These are phyloP conservation scores for Phialophora verrucosa DNA, from an alignment of 2,329 filamentous ascomycete genomes.

Conservation along the genomic window DNA sequence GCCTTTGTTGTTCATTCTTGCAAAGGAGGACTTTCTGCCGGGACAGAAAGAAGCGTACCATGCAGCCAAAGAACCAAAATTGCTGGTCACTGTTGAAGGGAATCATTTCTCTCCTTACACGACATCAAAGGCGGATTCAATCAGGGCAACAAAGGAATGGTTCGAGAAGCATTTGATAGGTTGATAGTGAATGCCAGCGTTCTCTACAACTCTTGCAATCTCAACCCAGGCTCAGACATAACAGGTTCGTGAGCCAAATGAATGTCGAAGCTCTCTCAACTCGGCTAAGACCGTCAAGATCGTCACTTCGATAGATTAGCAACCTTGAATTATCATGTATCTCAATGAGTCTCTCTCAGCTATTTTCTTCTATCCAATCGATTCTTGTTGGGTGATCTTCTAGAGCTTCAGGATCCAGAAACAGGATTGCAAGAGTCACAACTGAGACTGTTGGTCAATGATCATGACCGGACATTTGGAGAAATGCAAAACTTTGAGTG, in stretches of 20 bases:
- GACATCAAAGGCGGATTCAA: constrained; percentile 20
- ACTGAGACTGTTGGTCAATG: neutral
- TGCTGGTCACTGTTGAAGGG: constrained; percentile 44
- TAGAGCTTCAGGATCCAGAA: too few species aligned
- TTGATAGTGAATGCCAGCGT: constrained; percentile 37
- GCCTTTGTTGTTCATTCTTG: constrained; percentile 46
- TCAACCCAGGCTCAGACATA: too few species aligned
- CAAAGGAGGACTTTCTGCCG: constrained; percentile 43
- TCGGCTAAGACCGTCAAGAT: too few species aligned
- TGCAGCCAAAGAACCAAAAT: constrained; percentile 47
- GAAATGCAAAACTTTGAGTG: neutral
- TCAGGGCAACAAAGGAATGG: constrained; percentile 18
- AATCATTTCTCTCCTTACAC: constrained; percentile 49
- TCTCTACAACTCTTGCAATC: too few species aligned
- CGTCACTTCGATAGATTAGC: too few species aligned
- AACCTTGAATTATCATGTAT: too few species aligned
- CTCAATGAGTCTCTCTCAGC: too few species aligned
- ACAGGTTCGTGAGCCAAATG: neutral
- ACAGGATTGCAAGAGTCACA: too few species aligned
- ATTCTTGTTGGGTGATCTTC: neutral
- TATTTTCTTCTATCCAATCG: too few species aligned
- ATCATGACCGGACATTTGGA: neutral
- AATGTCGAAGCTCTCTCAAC: neutral
- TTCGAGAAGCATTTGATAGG: constrained; percentile 20
- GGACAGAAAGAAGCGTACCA: constrained; percentile 43